A percentile compares a stretch with the other conserved stretches of the same genome.
phyloP scores from a whole-genome alignment of 2,329 filamentous ascomycete genomes.

The Stagonosporopsis tanaceti region DNA sequence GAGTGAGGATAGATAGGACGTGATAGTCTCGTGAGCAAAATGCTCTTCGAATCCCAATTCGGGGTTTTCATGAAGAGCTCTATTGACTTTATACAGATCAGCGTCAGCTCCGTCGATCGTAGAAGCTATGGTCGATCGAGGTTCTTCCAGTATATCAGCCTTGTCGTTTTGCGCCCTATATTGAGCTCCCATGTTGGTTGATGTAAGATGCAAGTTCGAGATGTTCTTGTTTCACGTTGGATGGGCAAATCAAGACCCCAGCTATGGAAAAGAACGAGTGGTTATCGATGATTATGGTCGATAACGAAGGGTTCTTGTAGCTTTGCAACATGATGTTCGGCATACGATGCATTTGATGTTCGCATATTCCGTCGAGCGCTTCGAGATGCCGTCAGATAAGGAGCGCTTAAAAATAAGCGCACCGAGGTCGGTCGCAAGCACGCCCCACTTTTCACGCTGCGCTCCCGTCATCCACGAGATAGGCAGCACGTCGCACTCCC shows the following conservation, averaged over 20 bases:
- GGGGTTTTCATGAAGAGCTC: conserved; percentile 61
- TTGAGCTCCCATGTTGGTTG: background rate
- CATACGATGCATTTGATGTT: background rate
- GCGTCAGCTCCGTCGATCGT: conserved; percentile 19
- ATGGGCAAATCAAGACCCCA: too few species aligned
- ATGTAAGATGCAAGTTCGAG: background rate
- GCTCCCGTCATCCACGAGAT: background rate
- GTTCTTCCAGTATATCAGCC: background rate
- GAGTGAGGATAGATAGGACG: conserved; percentile 23
- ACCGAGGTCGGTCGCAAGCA: background rate
- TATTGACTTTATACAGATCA: conserved; percentile 49
- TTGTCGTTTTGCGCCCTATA: background rate
- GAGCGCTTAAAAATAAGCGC: conserved; percentile 16
- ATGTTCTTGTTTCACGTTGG: background rate
- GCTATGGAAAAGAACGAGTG: background rate
- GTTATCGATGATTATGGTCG: background rate
- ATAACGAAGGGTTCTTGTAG: conserved; percentile 4
- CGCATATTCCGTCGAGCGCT: background rate
- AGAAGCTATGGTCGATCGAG: conserved; percentile 10
- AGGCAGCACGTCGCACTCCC: background rate
- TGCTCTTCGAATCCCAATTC: conserved; percentile 59
- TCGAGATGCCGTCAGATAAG: background rate
- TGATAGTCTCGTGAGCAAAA: conserved; percentile 56
- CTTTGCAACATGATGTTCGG: background rate
- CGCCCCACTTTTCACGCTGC: background rate